phyloP scores from a whole-genome alignment of 2,329 filamentous ascomycete species.

The Teratosphaeria gauchensis region DNA sequence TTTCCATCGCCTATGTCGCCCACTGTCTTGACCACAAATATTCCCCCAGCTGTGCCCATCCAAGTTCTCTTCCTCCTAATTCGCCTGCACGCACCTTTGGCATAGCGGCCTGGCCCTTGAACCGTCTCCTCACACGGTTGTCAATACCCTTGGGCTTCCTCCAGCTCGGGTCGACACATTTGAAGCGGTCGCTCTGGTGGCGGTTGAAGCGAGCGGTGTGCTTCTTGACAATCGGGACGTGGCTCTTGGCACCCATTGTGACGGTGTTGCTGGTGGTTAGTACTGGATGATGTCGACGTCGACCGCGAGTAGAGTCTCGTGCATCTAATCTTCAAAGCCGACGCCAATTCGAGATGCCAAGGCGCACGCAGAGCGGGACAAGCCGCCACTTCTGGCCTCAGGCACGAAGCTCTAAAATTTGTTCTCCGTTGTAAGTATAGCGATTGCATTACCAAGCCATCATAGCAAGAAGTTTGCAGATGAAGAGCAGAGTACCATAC shows the following conservation, averaged over 20 bases:
- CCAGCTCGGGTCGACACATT: constrained; percentile 82
- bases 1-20: not conserved
- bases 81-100: constrained; percentile 69
- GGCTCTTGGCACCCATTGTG: constrained; percentile 75
- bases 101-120: constrained; percentile 93
- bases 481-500: too few species aligned
- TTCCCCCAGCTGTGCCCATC: not conserved
- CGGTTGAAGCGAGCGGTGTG: constrained; percentile 94
- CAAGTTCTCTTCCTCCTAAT: constrained; percentile 1
- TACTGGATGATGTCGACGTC: not conserved
- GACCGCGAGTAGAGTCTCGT: not conserved
- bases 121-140: constrained; percentile 92
- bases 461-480: too few species aligned
- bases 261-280: constrained; percentile 17
- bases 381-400: not conserved
- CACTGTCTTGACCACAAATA: not conserved
- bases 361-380: not conserved
- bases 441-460: not conserved
- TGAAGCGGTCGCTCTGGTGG: constrained; percentile 97
- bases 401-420: not conserved
- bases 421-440: not conserved
- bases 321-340: not conserved
- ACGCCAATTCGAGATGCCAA: not conserved
- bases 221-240: constrained; percentile 99
- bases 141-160: constrained; percentile 99